A percentile compares a stretch with the other conserved stretches of the same genome.
Conservation (phyloP, 345 rosid species). For the Raphanus raphanistrum region DNA sequence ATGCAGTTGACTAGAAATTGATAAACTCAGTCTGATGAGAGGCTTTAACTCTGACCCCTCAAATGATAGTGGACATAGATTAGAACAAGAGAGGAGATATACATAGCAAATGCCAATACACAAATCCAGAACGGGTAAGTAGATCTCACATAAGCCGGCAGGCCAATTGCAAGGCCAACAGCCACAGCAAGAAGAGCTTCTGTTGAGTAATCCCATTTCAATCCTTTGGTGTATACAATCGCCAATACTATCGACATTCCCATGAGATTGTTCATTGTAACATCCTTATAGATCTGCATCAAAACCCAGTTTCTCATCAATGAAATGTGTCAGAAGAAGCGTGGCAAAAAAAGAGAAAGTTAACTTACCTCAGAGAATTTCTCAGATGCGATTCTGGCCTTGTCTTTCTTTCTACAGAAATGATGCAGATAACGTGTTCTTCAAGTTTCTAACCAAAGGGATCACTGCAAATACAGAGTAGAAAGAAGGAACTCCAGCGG, state of each 20-base stretch:
- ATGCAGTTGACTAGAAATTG: background rate
- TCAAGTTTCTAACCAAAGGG: conserved; percentile 39
- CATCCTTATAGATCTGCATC: conserved; percentile 27
- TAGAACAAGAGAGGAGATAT: conserved; percentile 38
- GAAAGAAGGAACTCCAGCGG: conserved; percentile 41
- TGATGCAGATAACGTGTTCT: conserved; percentile 38
- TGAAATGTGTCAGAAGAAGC: background rate
- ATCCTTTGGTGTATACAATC: conserved; percentile 23
- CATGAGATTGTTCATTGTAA: conserved; percentile 34
- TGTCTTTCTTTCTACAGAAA: conserved; percentile 34
- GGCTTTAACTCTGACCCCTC: conserved; percentile 9
- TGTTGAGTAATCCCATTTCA: conserved; percentile 32
- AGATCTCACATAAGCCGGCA: conserved; percentile 30
- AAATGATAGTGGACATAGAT: conserved; percentile 36
- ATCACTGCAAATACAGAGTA: conserved; percentile 35
- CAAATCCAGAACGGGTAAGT: conserved; percentile 37
- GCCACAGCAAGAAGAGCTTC: conserved; percentile 29
- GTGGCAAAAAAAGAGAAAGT: background rate
- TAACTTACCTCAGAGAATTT: conserved; percentile 37
- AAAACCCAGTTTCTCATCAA: background rate
- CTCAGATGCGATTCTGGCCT: conserved; percentile 34
- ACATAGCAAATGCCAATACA: conserved; percentile 33
- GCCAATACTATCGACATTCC: conserved; percentile 36
- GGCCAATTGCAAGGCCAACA: conserved; percentile 29
- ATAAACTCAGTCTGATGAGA: background rate